phyloP scores from a whole-genome alignment of 345 rosid genomes.

The Rhodamnia argentea region DNA sequence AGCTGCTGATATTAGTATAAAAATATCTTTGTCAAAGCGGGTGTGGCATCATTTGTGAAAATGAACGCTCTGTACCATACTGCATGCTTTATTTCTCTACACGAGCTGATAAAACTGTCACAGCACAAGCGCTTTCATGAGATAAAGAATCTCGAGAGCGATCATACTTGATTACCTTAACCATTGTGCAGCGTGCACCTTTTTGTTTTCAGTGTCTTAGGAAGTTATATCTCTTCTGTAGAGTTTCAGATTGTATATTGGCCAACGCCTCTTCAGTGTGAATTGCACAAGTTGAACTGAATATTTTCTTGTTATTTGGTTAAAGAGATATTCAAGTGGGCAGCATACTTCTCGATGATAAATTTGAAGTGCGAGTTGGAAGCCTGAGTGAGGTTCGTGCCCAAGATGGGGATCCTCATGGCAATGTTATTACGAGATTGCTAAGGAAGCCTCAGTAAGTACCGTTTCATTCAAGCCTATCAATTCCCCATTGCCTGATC shows the following conservation, averaged over 20 bases:
- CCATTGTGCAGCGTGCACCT: background rate
- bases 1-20: background rate
- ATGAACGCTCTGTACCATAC: background rate
- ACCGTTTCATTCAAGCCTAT: background rate
- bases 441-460: conserved; percentile 75
- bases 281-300: background rate
- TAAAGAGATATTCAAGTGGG: conserved; percentile 89
- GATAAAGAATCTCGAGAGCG: background rate
- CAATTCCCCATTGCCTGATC: background rate
- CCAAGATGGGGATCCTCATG: conserved; percentile 65
- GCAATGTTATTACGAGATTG: conserved; percentile 47
- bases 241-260: background rate
- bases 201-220: background rate
- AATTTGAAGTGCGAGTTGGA: conserved; percentile 92
- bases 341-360: conserved; percentile 91
- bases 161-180: background rate
- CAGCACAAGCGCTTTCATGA: background rate
- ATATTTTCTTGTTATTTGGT: background rate
- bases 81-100: background rate
- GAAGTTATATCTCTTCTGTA: background rate
- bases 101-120: background rate
- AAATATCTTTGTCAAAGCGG: background rate
- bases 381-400: conserved; percentile 60
- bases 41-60: background rate
- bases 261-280: background rate